Evolutionary conservation across 306 rosid genomes (phyloP), one percentile per base, ranked within the genome.

Genomic region (Dryas octopetala): DNA sequence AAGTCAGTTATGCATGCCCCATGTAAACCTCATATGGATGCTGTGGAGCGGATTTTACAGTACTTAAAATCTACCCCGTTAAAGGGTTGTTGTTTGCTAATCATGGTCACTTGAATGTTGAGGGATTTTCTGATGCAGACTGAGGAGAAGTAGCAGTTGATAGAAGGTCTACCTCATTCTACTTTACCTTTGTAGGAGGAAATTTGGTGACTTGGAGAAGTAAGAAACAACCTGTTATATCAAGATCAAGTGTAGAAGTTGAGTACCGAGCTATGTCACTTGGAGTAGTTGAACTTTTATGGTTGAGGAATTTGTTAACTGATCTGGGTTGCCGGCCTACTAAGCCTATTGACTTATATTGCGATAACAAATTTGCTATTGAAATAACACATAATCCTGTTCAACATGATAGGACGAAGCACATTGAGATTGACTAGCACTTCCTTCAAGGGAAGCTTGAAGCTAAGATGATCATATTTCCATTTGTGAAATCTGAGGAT

Each of bases 321-420:
- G 48, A 69, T 17, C 17, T 69, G 7, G 4, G 32, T 10, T 16
- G 23, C 11, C 4, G 4, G 3, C 13, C 26, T 0, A 26, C 9
- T 9, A 11, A 16, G 5, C 62, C 47, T 6, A 7, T 69, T 46
- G 28, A 19, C 7, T 3, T 69, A 1, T 69, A 52, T 15, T 69
- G 60, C 28, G 58, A 69, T 46, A 51, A 69, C 26, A 69, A 69
- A 46, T 26, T 1, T 8, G 45, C 46, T 0, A 49, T 69, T 9
- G 9, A 12, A 1, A 49, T 23, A 23, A 23, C 23, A 23, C 23
- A 23, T 23, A 23, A 23, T 23, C 23, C 0, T 23, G 23, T 23
- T 14, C 61, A 69, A 6, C 71, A 66, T 66, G 71, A 66, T 14
- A 4, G 38, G 5, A 66, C 71, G 2, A 66, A 66, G 51, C 74